Evolutionary conservation across 2,329 filamentous ascomycete species (phyloP).

Genomic region (Epichloe coenophiala): DNA sequence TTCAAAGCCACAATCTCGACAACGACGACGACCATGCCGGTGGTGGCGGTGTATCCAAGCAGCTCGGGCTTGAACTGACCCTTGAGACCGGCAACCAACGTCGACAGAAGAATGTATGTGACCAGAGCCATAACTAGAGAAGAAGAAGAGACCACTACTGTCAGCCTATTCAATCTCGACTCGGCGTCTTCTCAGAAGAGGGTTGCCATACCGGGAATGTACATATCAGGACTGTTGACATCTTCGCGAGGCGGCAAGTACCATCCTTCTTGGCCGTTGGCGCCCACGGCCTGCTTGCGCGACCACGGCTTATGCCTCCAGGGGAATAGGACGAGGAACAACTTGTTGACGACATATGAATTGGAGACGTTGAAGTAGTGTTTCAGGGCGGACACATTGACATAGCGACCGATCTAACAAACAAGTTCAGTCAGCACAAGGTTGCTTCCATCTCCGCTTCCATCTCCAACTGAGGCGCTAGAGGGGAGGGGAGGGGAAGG

Average conservation of each 20-base stretch:
- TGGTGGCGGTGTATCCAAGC: conserved; percentile 76
- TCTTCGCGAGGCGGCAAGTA: conserved; percentile 91
- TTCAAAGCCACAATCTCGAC: conserved; percentile 86
- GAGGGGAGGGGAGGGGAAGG: too few relatives aligned
- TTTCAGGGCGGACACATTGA: conserved; percentile 86
- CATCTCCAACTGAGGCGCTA: too few relatives aligned
- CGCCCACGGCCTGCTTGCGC: conserved; percentile 65
- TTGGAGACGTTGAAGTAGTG: conserved; percentile 99
- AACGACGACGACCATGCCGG: conserved; percentile 68
- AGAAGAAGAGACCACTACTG: not conserved
- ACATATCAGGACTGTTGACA: conserved; percentile 97
- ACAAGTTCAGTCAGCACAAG: conserved; percentile 7
- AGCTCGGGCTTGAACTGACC: conserved; percentile 92
- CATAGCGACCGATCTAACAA: conserved; percentile 49
- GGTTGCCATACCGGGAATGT: conserved; percentile 56
- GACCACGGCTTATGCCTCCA: conserved; percentile 98
- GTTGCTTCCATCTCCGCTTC: not conserved
- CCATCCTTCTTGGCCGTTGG: conserved; percentile 56
- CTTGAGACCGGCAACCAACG: conserved; percentile 75
- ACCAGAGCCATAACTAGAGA: conserved; percentile 76
- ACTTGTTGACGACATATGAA: conserved; percentile 86
- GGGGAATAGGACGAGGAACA: conserved; percentile 86
- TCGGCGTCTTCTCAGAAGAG: not conserved
- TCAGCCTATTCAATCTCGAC: conserved; percentile 9
- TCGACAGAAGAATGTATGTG: conserved; percentile 91